A percentile compares a stretch with the other conserved stretches of the same genome.
Evolutionary conservation across 2,329 filamentous ascomycete species (phyloP).

Genomic region (Apiospora pterosperma): DNA sequence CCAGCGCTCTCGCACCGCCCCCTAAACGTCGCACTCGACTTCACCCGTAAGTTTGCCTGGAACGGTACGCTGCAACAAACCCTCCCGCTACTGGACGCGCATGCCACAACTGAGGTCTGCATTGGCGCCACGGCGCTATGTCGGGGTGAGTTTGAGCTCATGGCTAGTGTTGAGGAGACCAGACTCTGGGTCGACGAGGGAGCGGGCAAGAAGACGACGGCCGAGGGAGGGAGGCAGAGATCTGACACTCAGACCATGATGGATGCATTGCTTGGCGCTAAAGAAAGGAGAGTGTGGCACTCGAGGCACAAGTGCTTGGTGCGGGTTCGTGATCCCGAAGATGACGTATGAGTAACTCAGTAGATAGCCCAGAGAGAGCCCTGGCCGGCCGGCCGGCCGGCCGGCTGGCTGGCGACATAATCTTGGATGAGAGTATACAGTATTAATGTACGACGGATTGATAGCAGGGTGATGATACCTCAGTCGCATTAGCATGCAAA

Average conservation of each 20-base stretch:
- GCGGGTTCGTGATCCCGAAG: slow-evolving; percentile 44
- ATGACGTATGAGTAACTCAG: background rate
- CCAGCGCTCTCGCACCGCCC: slow-evolving; percentile 74
- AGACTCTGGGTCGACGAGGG: slow-evolving; percentile 43
- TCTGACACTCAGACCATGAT: slow-evolving; percentile 55
- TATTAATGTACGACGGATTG: background rate
- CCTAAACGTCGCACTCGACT: slow-evolving; percentile 70
- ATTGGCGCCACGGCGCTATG: slow-evolving; percentile 74
- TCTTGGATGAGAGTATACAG: background rate
- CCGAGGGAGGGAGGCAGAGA: slow-evolving; percentile 21
- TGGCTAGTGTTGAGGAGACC: slow-evolving; percentile 78
- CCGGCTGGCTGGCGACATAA: background rate
- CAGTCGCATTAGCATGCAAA: background rate
- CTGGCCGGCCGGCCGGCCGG: background rate
- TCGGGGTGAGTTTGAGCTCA: slow-evolving; percentile 78
- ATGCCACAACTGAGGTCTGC: slow-evolving; percentile 55
- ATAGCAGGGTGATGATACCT: background rate
- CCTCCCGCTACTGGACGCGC: slow-evolving; percentile 59
- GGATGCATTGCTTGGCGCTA: slow-evolving; percentile 55
- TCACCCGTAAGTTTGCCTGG: slow-evolving; percentile 79
- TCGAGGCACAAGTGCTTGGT: slow-evolving; percentile 55
- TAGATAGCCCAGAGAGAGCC: background rate
- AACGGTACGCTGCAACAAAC: slow-evolving; percentile 79
- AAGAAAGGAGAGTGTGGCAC: slow-evolving; percentile 64
- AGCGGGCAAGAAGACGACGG: slow-evolving; percentile 20